Evolutionary conservation across 202 grass and related monocot genomes (phyloP).

Genomic region (Cymbopogon flexuosus): DNA sequence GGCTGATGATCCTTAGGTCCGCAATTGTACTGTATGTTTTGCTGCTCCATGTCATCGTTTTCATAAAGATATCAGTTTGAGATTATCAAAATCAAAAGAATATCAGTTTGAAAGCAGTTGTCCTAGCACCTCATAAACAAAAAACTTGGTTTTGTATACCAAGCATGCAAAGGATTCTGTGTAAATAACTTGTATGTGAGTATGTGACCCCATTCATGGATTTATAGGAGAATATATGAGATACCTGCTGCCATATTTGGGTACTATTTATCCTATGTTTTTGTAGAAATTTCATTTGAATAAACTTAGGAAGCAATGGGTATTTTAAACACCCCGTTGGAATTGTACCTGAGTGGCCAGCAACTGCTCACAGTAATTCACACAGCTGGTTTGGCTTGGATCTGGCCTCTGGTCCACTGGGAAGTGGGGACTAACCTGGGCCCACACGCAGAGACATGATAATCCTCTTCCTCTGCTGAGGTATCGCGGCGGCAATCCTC

Average conservation of each 20-base stretch:
- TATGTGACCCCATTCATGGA: neutral
- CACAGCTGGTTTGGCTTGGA: neutral
- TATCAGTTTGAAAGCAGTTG: constrained; percentile 58
- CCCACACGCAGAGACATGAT: neutral
- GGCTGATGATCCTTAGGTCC: constrained; percentile 69
- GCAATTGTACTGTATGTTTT: constrained; percentile 84
- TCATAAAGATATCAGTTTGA: constrained; percentile 79
- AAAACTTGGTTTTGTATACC: neutral
- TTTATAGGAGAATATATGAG: neutral
- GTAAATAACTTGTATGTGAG: constrained; percentile 19
- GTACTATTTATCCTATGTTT: neutral
- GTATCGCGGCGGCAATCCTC: neutral
- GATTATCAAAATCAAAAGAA: constrained; percentile 41
- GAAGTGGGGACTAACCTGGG: neutral
- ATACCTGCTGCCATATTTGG: neutral
- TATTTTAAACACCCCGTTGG: neutral
- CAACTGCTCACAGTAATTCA: neutral
- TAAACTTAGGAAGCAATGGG: neutral
- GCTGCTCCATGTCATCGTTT: constrained; percentile 69
- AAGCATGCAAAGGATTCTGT: neutral
- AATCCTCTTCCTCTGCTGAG: neutral
- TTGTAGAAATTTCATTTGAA: neutral
- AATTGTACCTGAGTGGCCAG: neutral
- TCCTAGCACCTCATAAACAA: neutral
- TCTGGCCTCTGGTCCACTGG: neutral